Conservation (phyloP, 2,329 filamentous ascomycete species). For the Fusarium piperis region DNA sequence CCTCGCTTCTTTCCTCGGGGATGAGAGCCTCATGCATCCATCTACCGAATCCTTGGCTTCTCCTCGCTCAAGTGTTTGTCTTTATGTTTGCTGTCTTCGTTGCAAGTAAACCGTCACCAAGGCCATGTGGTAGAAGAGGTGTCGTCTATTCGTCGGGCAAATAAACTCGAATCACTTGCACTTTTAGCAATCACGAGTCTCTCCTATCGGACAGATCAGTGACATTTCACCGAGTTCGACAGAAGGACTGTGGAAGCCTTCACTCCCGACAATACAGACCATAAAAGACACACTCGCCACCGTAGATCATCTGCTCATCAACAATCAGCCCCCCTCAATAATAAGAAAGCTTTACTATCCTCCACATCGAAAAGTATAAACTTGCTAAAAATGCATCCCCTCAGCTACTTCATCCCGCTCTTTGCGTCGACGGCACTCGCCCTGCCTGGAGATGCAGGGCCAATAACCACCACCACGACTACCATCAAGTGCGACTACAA, state of each 20-base stretch:
- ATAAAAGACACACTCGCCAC: conserved; percentile 3
- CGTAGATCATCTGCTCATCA: not conserved
- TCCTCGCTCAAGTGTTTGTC: conserved; percentile 14
- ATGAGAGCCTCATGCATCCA: conserved; percentile 5
- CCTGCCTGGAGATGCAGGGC: conserved; percentile 5
- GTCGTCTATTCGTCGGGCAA: conserved; percentile 16
- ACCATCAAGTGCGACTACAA: conserved; percentile 46
- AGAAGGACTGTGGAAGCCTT: conserved; percentile 10
- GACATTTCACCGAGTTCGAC: not conserved
- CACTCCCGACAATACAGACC: not conserved
- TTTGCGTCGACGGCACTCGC: conserved; percentile 10
- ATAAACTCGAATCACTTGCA: not conserved
- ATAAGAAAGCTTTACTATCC: not conserved
- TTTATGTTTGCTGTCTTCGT: conserved; percentile 1
- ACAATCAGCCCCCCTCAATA: not conserved
- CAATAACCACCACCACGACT: conserved; percentile 13
- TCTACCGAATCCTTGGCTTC: conserved; percentile 13
- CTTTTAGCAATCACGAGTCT: not conserved
- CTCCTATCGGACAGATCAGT: not conserved
- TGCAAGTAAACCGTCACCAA: not conserved
- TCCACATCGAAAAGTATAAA: not conserved
- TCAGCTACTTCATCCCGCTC: conserved; percentile 10
- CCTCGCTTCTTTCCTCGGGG: conserved; percentile 10
- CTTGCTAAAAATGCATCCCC: conserved; percentile 6
- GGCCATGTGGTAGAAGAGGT: not conserved